Conservation (phyloP, 23 red algal genomes). For the Gracilaria gracilis region DNA sequence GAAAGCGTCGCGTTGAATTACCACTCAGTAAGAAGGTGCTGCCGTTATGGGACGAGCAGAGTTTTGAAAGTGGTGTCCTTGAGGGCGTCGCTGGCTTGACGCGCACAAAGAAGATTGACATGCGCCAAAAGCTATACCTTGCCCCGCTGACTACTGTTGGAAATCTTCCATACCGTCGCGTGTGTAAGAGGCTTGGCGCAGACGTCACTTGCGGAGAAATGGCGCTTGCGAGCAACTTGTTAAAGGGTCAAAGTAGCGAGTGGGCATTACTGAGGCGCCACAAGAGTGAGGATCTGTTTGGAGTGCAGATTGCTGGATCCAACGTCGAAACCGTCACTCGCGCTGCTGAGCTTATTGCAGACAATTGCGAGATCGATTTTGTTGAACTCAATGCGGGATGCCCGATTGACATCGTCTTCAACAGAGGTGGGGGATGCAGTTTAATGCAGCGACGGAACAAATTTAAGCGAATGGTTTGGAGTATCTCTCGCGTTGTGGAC, state of each 20-base stretch:
- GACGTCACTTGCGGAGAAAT: conserved; percentile 92
- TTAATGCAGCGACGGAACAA: conserved; percentile 67
- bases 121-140: conserved; percentile 77
- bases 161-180: conserved; percentile 82
- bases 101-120: conserved; percentile 41
- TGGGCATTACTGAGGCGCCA: conserved; percentile 90
- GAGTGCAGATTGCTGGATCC: conserved; percentile 87
- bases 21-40: neutral
- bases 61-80: neutral
- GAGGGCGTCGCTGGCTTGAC: conserved; percentile 34
- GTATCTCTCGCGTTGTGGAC: conserved; percentile 35
- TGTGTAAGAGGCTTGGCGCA: conserved; percentile 81
- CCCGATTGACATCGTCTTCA: conserved; percentile 84
- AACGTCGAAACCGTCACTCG: conserved; percentile 69
- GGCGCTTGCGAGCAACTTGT: conserved; percentile 78
- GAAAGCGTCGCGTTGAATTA: conserved; percentile 32
- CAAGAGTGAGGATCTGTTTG: conserved; percentile 82
- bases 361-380: conserved; percentile 88
- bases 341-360: conserved; percentile 72
- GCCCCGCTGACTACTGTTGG: conserved; percentile 91
- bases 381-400: conserved; percentile 88
- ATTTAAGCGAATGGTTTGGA: conserved; percentile 70
- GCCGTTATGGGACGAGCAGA: neutral
- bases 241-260: conserved; percentile 82
- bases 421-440: conserved; percentile 74